Evolutionary conservation across 2,329 filamentous ascomycete genomes (phyloP).

Genomic region (Cercospora janseana): DNA sequence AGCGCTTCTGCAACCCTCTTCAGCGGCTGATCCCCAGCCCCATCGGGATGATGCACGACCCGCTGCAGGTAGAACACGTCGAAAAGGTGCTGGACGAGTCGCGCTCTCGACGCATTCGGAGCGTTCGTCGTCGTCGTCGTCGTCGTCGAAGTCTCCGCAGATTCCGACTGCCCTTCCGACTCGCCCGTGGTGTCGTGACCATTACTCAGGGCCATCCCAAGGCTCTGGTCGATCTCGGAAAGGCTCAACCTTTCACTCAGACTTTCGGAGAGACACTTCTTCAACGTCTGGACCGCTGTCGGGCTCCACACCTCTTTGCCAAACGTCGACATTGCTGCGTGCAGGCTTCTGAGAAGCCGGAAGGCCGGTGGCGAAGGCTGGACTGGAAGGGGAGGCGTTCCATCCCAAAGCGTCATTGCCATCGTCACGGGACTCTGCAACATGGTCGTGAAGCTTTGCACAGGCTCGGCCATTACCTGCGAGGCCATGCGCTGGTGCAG

Average conservation of each 20-base stretch:
- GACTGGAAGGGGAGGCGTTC: constrained; percentile 68
- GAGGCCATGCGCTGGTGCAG: constrained; percentile 63
- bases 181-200: constrained; percentile 19
- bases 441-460: constrained; percentile 11
- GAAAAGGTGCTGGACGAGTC: constrained; percentile 43
- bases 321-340: constrained; percentile 63
- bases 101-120: not conserved
- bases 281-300: constrained; percentile 62
- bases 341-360: constrained; percentile 65
- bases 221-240: constrained; percentile 18
- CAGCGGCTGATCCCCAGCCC: not conserved
- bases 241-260: constrained; percentile 49
- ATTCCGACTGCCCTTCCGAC: constrained; percentile 19
- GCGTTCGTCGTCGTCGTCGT: constrained; percentile 5
- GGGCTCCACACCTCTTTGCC: constrained; percentile 82
- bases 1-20: constrained; percentile 40
- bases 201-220: constrained; percentile 21
- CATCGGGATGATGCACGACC: constrained; percentile 15
- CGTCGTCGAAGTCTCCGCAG: constrained; percentile 17
- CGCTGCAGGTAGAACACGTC: constrained; percentile 46
- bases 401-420: constrained; percentile 76
- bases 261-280: constrained; percentile 53
- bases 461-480: constrained; percentile 45
- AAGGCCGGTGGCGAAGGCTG: constrained; percentile 77
- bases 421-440: constrained; percentile 5